A percentile compares a stretch with the other conserved stretches of the same genome.
Conservation (phyloP, 352 stramenopile species). For the Phytopythium helicoides region DNA sequence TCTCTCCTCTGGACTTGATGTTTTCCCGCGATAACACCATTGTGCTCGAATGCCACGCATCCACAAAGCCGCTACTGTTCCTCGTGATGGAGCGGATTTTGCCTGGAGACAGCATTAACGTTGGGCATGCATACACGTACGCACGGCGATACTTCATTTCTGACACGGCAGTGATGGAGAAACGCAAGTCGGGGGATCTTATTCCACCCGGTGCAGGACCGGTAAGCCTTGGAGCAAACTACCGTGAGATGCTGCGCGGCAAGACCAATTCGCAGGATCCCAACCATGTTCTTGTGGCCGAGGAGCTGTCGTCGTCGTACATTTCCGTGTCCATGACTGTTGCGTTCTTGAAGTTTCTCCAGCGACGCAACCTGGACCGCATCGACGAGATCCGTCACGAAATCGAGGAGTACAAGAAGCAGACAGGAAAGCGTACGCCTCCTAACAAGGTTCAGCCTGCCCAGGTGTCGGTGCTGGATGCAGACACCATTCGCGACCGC, state of each 20-base stretch:
- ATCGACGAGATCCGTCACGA: conserved; percentile 54
- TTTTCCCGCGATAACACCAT: conserved; percentile 76
- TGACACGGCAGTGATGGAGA: conserved; percentile 62
- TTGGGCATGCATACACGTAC: conserved; percentile 79
- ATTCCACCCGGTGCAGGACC: conserved; percentile 23
- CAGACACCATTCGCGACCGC: conserved; percentile 44
- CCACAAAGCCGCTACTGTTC: conserved; percentile 66
- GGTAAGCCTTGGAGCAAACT: conserved; percentile 32
- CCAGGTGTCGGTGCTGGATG: conserved; percentile 6
- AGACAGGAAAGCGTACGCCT: conserved; percentile 24
- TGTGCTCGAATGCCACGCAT: conserved; percentile 60
- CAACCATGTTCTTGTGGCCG: conserved; percentile 75
- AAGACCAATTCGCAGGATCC: conserved; percentile 45
- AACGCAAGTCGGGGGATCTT: conserved; percentile 35
- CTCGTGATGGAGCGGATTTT: conserved; percentile 67
- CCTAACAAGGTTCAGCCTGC: conserved; percentile 17
- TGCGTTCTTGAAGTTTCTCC: conserved; percentile 76
- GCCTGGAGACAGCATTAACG: conserved; percentile 55
- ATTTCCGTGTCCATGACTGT: conserved; percentile 79
- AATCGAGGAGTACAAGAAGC: conserved; percentile 58
- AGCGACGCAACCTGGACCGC: conserved; percentile 58
- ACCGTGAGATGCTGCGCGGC: conserved; percentile 61
- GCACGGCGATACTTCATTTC: conserved; percentile 79
- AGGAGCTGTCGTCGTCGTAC: conserved; percentile 80
- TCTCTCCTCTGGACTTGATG: conserved; percentile 67